phyloP scores from a whole-genome alignment of 805 yeast genomes.

The Yarrowia alimentaria region DNA sequence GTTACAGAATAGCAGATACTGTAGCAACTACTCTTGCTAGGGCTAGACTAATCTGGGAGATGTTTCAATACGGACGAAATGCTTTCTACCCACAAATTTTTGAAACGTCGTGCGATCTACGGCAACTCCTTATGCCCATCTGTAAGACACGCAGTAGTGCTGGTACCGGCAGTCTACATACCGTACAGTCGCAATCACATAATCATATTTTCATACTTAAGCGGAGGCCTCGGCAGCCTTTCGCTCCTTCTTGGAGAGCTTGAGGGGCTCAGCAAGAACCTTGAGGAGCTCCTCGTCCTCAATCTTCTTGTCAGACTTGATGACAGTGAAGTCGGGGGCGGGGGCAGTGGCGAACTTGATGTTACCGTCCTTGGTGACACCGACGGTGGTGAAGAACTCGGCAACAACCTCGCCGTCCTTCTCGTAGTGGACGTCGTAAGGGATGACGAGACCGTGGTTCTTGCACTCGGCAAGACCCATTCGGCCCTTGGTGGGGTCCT shows the following conservation, averaged over 20 bases:
- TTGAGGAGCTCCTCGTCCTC: constrained; percentile 50
- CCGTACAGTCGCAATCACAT: no score
- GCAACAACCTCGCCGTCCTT: constrained; percentile 65
- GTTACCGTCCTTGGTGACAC: constrained; percentile 68
- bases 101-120: no score
- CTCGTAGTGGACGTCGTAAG: constrained; percentile 67
- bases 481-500: constrained; percentile 67
- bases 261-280: constrained; percentile 53
- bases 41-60: no score
- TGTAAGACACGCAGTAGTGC: no score
- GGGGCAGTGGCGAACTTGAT: constrained; percentile 59
- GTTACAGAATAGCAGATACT: no score
- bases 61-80: no score
- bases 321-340: constrained; percentile 48
- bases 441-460: constrained; percentile 62
- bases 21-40: no score
- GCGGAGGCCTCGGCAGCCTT: constrained; percentile 43
- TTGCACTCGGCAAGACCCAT: constrained; percentile 72
- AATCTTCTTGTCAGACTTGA: constrained; percentile 57
- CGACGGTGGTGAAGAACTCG: constrained; percentile 73
- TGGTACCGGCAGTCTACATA: no score
- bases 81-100: no score
- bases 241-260: constrained; percentile 42
- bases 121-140: no score
- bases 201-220: constrained; percentile 9